phyloP scores from a whole-genome alignment of 805 yeast species.

The Yarrowia yakushimensis region DNA sequence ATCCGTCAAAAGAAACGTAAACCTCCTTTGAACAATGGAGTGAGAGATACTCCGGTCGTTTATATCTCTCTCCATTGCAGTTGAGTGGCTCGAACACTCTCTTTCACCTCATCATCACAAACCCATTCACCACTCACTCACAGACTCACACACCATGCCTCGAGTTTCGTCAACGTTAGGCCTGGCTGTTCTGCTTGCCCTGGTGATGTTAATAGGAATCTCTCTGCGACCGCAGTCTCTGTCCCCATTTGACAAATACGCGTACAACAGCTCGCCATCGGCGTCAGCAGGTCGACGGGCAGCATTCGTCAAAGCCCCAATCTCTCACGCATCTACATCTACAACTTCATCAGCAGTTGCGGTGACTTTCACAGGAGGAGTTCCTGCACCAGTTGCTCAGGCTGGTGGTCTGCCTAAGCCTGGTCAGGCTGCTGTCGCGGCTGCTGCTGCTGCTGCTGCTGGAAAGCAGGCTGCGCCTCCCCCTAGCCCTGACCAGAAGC shows the following conservation, averaged over 20 bases:
- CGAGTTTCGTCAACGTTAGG: conserved; percentile 15
- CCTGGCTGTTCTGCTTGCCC: neutral
- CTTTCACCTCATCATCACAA: neutral
- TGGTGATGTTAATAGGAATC: conserved; percentile 12
- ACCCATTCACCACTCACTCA: neutral
- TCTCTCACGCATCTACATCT: neutral
- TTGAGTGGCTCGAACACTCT: neutral
- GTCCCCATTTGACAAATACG: conserved; percentile 12
- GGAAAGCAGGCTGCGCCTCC: neutral
- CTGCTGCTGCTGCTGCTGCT: no score
- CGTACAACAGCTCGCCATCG: neutral
- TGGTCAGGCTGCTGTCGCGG: neutral
- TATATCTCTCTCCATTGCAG: neutral
- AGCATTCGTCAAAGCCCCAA: neutral
- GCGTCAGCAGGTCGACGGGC: neutral
- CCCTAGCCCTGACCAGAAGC: conserved; percentile 9
- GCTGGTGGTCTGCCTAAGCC: neutral
- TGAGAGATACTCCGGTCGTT: no score
- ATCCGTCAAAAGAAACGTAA: no score
- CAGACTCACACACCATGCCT: neutral
- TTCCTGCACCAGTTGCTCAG: neutral
- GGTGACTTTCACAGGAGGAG: neutral
- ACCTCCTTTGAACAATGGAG: no score
- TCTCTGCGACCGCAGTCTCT: neutral
- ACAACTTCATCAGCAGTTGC: neutral